phyloP scores from a whole-genome alignment of 1,139 yeast genomes.

The Debaryomyces subglobosus region DNA sequence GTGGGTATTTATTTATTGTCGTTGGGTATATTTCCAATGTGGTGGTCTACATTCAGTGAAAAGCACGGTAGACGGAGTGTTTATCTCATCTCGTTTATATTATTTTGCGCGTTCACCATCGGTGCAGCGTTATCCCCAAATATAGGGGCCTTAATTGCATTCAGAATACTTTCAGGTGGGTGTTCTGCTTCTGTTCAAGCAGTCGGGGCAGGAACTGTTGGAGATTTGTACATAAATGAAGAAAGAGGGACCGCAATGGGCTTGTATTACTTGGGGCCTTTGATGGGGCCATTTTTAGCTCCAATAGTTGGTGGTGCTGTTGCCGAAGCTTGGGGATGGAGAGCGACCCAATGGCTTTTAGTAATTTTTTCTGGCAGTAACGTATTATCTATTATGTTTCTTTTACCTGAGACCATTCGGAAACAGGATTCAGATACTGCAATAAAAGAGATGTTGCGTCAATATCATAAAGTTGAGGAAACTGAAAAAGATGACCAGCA shows the following conservation, averaged over 20 bases:
- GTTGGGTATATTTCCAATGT: conserved; percentile 78
- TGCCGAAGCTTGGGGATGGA: conserved; percentile 77
- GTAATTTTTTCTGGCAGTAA: conserved; percentile 67
- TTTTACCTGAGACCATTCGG: conserved; percentile 77
- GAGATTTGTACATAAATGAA: conserved; percentile 68
- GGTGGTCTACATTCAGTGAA: conserved; percentile 89
- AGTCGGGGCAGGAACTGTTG: conserved; percentile 87
- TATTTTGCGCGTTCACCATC: conserved; percentile 67
- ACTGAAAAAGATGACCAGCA: neutral
- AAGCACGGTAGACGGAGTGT: conserved; percentile 73
- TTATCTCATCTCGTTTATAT: conserved; percentile 65
- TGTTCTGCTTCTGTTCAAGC: conserved; percentile 86
- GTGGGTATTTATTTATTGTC: conserved; percentile 78
- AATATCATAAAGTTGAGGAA: conserved; percentile 18
- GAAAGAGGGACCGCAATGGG: conserved; percentile 85
- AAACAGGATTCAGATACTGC: conserved; percentile 54
- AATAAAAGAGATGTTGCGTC: conserved; percentile 42
- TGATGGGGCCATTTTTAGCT: conserved; percentile 78
- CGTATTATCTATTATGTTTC: conserved; percentile 51
- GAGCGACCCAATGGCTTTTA: conserved; percentile 87
- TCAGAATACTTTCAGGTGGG: conserved; percentile 76
- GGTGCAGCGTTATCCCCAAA: conserved; percentile 72
- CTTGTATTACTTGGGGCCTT: conserved; percentile 76
- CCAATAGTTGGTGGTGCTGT: conserved; percentile 85
- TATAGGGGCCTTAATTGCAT: conserved; percentile 64